Conservation (phyloP, 2,329 filamentous ascomycete species). For the Xylariaceae sp. region DNA sequence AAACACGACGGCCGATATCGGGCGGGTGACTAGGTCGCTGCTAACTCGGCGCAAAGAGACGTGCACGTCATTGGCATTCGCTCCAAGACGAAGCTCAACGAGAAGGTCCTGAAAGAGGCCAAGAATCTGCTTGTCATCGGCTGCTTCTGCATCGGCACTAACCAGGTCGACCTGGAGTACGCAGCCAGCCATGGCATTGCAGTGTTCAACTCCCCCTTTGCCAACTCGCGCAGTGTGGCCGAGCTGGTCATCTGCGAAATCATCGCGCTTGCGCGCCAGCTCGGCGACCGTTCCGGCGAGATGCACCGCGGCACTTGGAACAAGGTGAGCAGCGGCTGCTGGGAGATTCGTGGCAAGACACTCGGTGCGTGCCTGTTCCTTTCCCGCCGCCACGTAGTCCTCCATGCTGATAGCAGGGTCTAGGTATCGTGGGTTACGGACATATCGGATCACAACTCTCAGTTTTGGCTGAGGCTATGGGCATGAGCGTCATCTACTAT, state of each 20-base stretch:
- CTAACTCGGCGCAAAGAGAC: constrained; percentile 52
- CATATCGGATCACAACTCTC: constrained; percentile 96
- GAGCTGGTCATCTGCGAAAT: constrained; percentile 95
- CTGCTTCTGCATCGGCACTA: constrained; percentile 98
- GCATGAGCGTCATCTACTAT: constrained; percentile 97
- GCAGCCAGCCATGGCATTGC: constrained; percentile 83
- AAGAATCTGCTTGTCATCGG: constrained; percentile 94
- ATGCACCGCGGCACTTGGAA: constrained; percentile 96
- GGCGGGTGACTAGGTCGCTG: neutral
- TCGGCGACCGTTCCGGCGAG: constrained; percentile 89
- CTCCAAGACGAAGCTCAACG: constrained; percentile 92
- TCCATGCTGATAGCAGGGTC: constrained; percentile 5
- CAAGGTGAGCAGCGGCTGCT: constrained; percentile 94
- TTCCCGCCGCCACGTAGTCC: neutral
- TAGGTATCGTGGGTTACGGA: constrained; percentile 89
- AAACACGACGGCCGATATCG: neutral
- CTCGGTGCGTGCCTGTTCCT: constrained; percentile 54
- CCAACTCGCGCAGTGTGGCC: constrained; percentile 93
- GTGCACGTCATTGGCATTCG: constrained; percentile 97
- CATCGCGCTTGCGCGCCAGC: constrained; percentile 83
- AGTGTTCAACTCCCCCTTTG: constrained; percentile 98
- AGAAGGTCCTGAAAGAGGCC: constrained; percentile 78
- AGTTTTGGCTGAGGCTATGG: constrained; percentile 93
- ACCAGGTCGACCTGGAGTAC: constrained; percentile 83
- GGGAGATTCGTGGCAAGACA: constrained; percentile 97